Percentiles rank a stretch among this genome's conserved stretches.
phyloP scores from a whole-genome alignment of 2,329 filamentous ascomycete genomes.

The Calonectria montana region DNA sequence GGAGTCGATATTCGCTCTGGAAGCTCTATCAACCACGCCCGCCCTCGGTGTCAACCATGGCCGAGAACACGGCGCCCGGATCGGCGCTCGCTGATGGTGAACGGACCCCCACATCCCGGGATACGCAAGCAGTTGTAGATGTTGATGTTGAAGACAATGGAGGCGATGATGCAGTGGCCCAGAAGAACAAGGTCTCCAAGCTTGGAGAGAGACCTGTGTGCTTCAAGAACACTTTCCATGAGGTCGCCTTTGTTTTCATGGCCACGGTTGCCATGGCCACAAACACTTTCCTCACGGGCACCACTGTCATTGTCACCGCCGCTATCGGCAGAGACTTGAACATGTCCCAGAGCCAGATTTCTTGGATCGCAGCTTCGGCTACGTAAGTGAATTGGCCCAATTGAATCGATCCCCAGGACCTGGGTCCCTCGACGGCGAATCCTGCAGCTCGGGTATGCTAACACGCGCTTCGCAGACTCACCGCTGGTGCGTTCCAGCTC shows the following conservation, averaged over 20 bases:
- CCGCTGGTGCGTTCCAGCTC: slow-evolving; percentile 73
- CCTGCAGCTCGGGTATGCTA: not conserved
- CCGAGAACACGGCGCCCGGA: slow-evolving; percentile 19
- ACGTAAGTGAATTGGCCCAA: slow-evolving; percentile 46
- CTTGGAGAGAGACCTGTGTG: slow-evolving; percentile 62
- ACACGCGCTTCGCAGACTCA: slow-evolving; percentile 50
- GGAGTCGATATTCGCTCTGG: not conserved
- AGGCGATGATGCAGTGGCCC: slow-evolving; percentile 15
- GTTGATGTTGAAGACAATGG: slow-evolving; percentile 22
- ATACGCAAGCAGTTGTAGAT: not conserved
- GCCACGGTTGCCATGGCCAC: slow-evolving; percentile 76
- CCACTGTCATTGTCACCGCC: slow-evolving; percentile 70
- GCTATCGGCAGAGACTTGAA: slow-evolving; percentile 68
- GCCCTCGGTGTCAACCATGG: slow-evolving; percentile 8
- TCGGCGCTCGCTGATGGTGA: slow-evolving; percentile 7
- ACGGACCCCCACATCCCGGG: slow-evolving; percentile 31
- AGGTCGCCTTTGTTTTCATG: slow-evolving; percentile 73
- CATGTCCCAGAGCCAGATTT: slow-evolving; percentile 75
- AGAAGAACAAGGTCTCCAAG: slow-evolving; percentile 24
- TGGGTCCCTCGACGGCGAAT: not conserved
- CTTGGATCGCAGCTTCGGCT: slow-evolving; percentile 74
- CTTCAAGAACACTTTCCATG: slow-evolving; percentile 72
- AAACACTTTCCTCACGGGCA: slow-evolving; percentile 68
- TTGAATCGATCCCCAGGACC: not conserved
- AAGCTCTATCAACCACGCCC: not conserved